Evolutionary conservation across 2,329 filamentous ascomycete species (phyloP).

Genomic region (Aspergillus flavus): DNA sequence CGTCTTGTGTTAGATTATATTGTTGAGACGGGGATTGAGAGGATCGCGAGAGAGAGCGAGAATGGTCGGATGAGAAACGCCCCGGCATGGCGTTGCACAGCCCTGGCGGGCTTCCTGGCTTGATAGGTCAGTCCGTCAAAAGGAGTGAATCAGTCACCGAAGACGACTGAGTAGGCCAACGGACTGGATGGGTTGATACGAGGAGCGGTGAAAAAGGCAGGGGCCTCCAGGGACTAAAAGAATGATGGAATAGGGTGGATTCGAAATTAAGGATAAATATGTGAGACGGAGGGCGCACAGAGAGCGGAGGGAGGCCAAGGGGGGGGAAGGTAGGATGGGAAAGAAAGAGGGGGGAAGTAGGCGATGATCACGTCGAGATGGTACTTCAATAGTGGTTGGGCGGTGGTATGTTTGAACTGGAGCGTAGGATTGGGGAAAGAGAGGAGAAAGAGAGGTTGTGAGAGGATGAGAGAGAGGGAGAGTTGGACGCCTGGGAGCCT

Average conservation of each 20-base stretch:
- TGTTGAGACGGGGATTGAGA: conserved; percentile 29
- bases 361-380: background rate
- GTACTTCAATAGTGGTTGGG: conserved; percentile 5
- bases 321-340: background rate
- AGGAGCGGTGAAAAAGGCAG: conserved; percentile 13
- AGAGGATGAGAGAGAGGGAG: conserved; percentile 12
- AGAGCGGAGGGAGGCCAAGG: background rate
- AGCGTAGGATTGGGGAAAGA: conserved; percentile 12
- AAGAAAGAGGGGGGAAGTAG: background rate
- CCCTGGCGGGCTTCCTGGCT: conserved; percentile 40
- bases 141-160: conserved; percentile 23
- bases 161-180: conserved; percentile 18
- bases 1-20: conserved; percentile 24
- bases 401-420: conserved; percentile 5
- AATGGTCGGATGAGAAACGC: conserved; percentile 39
- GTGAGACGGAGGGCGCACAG: background rate
- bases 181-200: conserved; percentile 9
- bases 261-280: background rate
- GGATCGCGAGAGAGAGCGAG: conserved; percentile 38
- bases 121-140: conserved; percentile 33
- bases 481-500: conserved; percentile 17
- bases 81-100: conserved; percentile 44
- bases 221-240: conserved; percentile 9
- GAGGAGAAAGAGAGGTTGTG: conserved; percentile 18
- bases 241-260: background rate